Evolutionary conservation across 2,329 filamentous ascomycete genomes (phyloP).

Genomic region (Fusarium bactridioides): DNA sequence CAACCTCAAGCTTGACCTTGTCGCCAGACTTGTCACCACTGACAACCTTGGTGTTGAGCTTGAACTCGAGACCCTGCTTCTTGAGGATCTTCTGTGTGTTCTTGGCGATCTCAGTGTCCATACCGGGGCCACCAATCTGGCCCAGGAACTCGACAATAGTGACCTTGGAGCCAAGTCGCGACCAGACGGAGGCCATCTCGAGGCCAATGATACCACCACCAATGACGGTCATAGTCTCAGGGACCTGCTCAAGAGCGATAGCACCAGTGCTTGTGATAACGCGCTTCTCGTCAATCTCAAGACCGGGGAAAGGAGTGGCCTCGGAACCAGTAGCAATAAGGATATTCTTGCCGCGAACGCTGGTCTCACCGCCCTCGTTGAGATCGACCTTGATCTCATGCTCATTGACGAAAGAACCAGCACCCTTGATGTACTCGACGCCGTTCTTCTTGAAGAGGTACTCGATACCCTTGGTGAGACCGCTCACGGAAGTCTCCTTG

Average conservation of each 20-base stretch:
- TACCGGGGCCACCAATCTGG: slow-evolving; percentile 96
- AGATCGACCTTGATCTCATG: slow-evolving; percentile 92
- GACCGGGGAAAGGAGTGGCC: slow-evolving; percentile 92
- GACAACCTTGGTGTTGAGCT: slow-evolving; percentile 94
- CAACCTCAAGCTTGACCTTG: slow-evolving; percentile 81
- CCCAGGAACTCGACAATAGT: slow-evolving; percentile 96
- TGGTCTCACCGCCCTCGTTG: slow-evolving; percentile 89
- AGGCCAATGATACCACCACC: slow-evolving; percentile 98
- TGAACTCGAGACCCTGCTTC: slow-evolving; percentile 99
- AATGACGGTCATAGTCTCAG: slow-evolving; percentile 96
- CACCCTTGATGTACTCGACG: slow-evolving; percentile 96
- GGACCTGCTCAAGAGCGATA: slow-evolving; percentile 86
- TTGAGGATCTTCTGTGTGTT: slow-evolving; percentile 87
- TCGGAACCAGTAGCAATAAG: slow-evolving; percentile 96
- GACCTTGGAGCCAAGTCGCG: slow-evolving; percentile 88
- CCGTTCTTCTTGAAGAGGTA: slow-evolving; percentile 99
- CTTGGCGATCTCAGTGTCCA: slow-evolving; percentile 95
- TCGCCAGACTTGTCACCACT: slow-evolving; percentile 83
- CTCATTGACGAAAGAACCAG: slow-evolving; percentile 85
- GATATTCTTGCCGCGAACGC: slow-evolving; percentile 92
- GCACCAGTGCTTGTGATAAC: slow-evolving; percentile 97
- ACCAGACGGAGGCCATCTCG: slow-evolving; percentile 99
- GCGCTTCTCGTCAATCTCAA: slow-evolving; percentile 96
- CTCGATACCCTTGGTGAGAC: slow-evolving; percentile 96
- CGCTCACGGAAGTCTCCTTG: slow-evolving; percentile 88